Evolutionary conservation across 208 protist species (phyloP).

Genomic region (Naegleria fowleri): DNA sequence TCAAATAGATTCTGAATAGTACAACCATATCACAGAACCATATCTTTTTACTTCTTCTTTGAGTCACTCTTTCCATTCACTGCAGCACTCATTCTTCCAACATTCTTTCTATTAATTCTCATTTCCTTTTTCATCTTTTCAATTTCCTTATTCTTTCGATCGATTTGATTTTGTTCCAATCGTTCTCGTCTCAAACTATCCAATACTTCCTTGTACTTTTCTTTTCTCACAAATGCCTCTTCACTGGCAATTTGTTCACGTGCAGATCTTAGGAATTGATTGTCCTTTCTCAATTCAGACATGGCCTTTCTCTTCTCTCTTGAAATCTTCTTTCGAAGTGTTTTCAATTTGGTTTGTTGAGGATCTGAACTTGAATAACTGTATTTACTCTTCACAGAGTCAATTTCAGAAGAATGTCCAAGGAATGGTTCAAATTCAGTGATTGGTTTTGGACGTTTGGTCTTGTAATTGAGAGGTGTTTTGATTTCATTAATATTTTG

Average conservation of each 20-base stretch:
- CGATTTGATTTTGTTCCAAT: background rate
- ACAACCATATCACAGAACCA: too few relatives aligned
- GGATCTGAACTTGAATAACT: background rate
- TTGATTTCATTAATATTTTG: background rate
- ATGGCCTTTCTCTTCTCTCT: background rate
- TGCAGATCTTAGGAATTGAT: background rate
- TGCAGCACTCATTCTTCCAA: background rate
- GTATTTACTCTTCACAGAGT: background rate
- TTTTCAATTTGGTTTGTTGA: background rate
- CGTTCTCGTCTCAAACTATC: background rate
- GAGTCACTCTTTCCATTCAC: too few relatives aligned
- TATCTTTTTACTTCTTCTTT: too few relatives aligned
- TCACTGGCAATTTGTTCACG: background rate
- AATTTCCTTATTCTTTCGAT: background rate
- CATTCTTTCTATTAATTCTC: slow-evolving; percentile 15
- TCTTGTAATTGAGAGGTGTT: background rate
- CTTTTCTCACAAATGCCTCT: background rate
- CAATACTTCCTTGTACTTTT: slow-evolving; percentile 10
- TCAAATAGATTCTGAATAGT: too few relatives aligned
- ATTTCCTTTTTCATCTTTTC: background rate
- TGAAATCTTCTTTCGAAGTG: background rate
- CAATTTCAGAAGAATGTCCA: background rate
- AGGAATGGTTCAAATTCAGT: background rate
- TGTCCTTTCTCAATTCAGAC: slow-evolving; percentile 17
- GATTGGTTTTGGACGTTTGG: background rate